phyloP scores from a whole-genome alignment of 257 asterid genomes.

The Salvia rosmarinus region DNA sequence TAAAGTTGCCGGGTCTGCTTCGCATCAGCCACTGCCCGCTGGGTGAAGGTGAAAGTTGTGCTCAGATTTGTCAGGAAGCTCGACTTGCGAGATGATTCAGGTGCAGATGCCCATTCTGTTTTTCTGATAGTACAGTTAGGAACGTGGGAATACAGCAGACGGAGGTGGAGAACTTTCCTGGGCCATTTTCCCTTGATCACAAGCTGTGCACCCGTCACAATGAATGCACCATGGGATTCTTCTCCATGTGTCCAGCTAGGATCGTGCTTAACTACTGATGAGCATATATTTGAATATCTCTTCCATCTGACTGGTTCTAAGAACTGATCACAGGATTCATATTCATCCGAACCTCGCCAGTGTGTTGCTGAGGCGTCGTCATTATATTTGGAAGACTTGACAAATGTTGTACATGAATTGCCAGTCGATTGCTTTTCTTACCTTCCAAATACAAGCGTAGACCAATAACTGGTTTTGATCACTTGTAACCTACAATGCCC shows the following conservation, averaged over 20 bases:
- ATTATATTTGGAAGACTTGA: conserved; percentile 79
- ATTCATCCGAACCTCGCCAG: conserved; percentile 96
- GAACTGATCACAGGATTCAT: conserved; percentile 62
- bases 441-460: conserved; percentile 91
- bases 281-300: conserved; percentile 74
- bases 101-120: conserved; percentile 91
- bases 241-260: conserved; percentile 69
- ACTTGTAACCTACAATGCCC: conserved; percentile 66
- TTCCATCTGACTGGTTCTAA: conserved; percentile 89
- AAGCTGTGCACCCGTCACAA: conserved; percentile 91
- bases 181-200: conserved; percentile 91
- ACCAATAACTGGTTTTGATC: conserved; percentile 80
- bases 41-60: conserved; percentile 89
- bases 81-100: conserved; percentile 72
- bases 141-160: conserved; percentile 70
- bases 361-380: conserved; percentile 49
- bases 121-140: conserved; percentile 77
- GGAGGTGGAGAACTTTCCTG: conserved; percentile 80
- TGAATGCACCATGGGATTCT: conserved; percentile 62
- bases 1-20: conserved; percentile 63
- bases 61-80: conserved; percentile 77
- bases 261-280: conserved; percentile 74
- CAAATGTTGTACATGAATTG: conserved; percentile 89
- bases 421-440: conserved; percentile 79
- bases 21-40: conserved; percentile 57